Conservation (phyloP, 768 basidiomycete species). For the Solioccasus polychromus region DNA sequence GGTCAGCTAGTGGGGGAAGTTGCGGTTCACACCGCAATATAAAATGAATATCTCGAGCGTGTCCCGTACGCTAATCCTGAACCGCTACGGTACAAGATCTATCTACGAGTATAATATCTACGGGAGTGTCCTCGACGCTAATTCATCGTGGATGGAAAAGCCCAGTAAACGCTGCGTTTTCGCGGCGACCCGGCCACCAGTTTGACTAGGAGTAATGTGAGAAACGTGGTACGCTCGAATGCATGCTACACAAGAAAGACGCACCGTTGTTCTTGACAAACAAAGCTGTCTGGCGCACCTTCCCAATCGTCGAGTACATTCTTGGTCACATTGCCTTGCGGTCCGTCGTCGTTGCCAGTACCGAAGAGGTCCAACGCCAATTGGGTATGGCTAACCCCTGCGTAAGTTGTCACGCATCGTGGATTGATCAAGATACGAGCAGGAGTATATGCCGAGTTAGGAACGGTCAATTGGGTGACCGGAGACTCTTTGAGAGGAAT, state of each 20-base stretch:
- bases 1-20: too few species aligned
- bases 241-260: slow-evolving; percentile 16
- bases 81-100: too few species aligned
- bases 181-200: slow-evolving; percentile 83
- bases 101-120: background rate
- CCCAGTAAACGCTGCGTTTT: slow-evolving; percentile 84
- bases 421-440: slow-evolving; percentile 95
- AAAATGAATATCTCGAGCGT: too few species aligned
- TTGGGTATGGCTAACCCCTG: slow-evolving; percentile 94
- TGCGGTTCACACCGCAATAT: too few species aligned
- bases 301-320: slow-evolving; percentile 95
- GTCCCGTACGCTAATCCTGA: too few species aligned
- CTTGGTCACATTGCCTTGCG: slow-evolving; percentile 47
- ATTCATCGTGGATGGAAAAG: slow-evolving; percentile 79
- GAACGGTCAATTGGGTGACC: slow-evolving; percentile 55
- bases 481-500: slow-evolving; percentile 26
- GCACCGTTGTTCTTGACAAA: slow-evolving; percentile 92
- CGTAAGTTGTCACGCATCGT: slow-evolving; percentile 96
- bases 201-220: slow-evolving; percentile 50
- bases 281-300: slow-evolving; percentile 94
- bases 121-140: slow-evolving; percentile 30
- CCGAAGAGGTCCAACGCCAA: slow-evolving; percentile 95
- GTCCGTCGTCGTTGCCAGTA: slow-evolving; percentile 58
- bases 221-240: background rate
- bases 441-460: slow-evolving; percentile 84